Evolutionary conservation across 192 early-diverging fungal genomes (phyloP), one percentile per base, ranked within the genome.

Genomic region (Rhizoclosmatium globosum): DNA sequence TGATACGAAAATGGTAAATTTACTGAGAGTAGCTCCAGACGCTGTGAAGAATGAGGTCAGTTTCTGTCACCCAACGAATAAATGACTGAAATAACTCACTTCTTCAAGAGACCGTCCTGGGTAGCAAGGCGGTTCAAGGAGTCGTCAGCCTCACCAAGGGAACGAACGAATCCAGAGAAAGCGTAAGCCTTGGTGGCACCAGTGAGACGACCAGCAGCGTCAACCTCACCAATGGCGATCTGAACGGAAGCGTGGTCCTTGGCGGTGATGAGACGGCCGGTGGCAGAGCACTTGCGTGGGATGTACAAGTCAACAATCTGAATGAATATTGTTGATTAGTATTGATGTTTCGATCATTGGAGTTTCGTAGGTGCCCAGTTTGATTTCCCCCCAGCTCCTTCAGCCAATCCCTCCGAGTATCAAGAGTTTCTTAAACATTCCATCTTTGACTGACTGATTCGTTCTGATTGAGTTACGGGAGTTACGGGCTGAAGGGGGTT

Each of bases 221-320:
- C 93, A 71, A 98, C 96, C 77, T 95, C 94, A 74, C 87, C 96
- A 82, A 98, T 86, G 93, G 96, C 98, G 92, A 99, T 91, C 89
- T 98, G 98, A 88, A 99, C 94, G 46, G 96, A 92, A 67, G 97
- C 93, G 91, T 99, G 98, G 89, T 99, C 98, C 93, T 98, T 98
- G 89, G 98, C 93, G 80, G 89, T 93, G 86, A 99, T 98, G 72
- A 99, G 91, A 84, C 98, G 95, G 89, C 95, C 95, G 83, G 97
- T 99, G 86, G 96, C 97, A 65, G 96, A 96, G 95, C 96, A 97
- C 92, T 97, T 97, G 86, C 96, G 88, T 73, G 96, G 96, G 76
- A 95, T 92, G 93, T 97, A 97, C 79, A 96, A 91, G 87, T 97
- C 96, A 83, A 97, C 89, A 77, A 88, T 83, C 80, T 87, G 81